Conservation (phyloP, 2,329 filamentous ascomycete species). For the Cladosporium oxysporum region DNA sequence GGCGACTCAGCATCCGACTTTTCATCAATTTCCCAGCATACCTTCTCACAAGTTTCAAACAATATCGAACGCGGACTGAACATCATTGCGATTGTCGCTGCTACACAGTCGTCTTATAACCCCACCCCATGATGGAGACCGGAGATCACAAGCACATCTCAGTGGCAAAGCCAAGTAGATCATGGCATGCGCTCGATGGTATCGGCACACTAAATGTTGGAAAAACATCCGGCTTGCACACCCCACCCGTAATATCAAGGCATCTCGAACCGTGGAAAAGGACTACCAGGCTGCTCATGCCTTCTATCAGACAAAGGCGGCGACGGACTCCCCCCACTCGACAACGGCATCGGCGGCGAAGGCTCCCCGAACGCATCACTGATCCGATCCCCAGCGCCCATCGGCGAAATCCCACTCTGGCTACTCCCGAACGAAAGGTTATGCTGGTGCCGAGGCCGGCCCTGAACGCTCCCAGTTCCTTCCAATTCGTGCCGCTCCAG, state of each 20-base stretch:
- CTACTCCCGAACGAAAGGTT: slow-evolving; percentile 3
- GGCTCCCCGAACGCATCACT: slow-evolving; percentile 8
- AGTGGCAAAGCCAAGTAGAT: no score
- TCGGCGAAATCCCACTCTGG: not conserved
- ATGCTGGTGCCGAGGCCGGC: not conserved
- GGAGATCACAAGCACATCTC: no score
- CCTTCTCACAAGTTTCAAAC: not conserved
- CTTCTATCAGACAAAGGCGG: not conserved
- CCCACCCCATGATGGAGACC: not conserved
- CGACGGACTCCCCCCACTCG: not conserved
- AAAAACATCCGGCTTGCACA: no score
- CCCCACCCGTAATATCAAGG: not conserved
- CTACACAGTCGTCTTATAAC: not conserved
- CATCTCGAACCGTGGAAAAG: not conserved
- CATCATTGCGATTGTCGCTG: not conserved
- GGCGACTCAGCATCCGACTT: not conserved
- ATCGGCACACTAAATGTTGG: no score
- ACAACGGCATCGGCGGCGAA: not conserved
- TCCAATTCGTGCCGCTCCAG: not conserved
- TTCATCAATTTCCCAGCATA: not conserved
- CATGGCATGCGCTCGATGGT: no score
- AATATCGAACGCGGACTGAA: not conserved
- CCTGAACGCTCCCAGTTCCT: not conserved
- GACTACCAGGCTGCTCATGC: not conserved
- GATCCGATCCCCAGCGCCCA: not conserved